These are phyloP conservation scores for Priceomyces fermenticarens DNA, from an alignment of 805 yeast genomes.

Conservation along the genomic window DNA sequence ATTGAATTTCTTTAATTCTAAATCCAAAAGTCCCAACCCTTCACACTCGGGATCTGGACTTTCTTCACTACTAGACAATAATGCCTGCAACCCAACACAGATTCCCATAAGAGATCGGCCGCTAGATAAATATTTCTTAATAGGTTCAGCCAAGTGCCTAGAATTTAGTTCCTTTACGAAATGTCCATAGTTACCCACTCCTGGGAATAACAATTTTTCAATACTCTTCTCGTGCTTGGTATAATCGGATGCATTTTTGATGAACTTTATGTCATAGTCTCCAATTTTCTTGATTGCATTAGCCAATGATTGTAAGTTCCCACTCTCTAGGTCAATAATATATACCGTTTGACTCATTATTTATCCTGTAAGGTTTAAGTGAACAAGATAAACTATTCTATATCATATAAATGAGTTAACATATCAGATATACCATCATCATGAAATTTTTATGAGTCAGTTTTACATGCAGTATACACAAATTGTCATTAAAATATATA, in stretches of 20 bases:
- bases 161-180: conserved; percentile 68
- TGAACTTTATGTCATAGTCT: conserved; percentile 54
- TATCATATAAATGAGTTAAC: neutral
- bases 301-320: conserved; percentile 83
- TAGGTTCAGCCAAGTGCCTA: conserved; percentile 63
- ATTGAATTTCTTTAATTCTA: conserved; percentile 54
- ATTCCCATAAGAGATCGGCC: conserved; percentile 94
- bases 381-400: neutral
- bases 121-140: conserved; percentile 61
- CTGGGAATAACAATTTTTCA: conserved; percentile 74
- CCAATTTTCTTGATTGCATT: conserved; percentile 85
- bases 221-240: conserved; percentile 40
- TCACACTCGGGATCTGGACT: conserved; percentile 57
- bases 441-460: conserved; percentile 3
- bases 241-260: conserved; percentile 59
- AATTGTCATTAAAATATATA: neutral
- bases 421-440: neutral
- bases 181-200: conserved; percentile 97
- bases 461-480: conserved; percentile 1
- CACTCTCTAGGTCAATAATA: conserved; percentile 91
- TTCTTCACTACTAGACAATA: conserved; percentile 76
- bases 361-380: neutral
- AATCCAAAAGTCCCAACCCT: conserved; percentile 48
- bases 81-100: conserved; percentile 92
- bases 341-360: conserved; percentile 39